phyloP scores from a whole-genome alignment of 75 land plant species.

The Pinus tabuliformis region DNA sequence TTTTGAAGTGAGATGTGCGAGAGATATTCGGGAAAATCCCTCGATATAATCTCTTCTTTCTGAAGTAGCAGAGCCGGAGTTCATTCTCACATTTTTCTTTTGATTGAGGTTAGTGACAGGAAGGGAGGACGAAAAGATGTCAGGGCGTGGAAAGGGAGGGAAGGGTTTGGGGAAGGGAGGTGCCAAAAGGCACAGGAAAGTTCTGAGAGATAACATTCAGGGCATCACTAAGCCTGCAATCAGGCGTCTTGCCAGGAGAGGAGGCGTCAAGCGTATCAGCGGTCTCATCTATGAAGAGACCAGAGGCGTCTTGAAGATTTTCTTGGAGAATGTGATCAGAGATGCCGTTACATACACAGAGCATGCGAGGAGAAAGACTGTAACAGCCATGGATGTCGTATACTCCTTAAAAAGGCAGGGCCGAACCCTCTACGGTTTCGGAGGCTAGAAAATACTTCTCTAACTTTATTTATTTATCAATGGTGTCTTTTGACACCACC shows the following conservation, averaged over 20 bases:
- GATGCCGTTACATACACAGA: conserved; percentile 25
- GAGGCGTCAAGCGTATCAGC: neutral
- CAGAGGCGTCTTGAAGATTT: conserved; percentile 9
- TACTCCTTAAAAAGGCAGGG: conserved; percentile 28
- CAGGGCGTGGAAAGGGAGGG: conserved; percentile 12
- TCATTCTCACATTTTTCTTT: no score
- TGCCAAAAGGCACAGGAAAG: conserved; percentile 14
- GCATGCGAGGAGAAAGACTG: conserved; percentile 13
- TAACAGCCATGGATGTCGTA: conserved; percentile 35
- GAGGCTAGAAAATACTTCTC: neutral
- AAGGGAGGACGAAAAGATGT: neutral
- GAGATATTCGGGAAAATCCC: no score
- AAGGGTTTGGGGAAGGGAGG: conserved; percentile 15
- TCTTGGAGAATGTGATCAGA: conserved; percentile 17
- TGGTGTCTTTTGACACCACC: no score
- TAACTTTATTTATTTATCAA: no score
- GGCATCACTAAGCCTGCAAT: conserved; percentile 1
- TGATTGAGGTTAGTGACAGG: no score
- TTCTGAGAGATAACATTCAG: neutral
- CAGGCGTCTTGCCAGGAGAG: conserved; percentile 6
- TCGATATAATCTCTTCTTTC: no score
- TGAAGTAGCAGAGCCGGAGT: accelerated
- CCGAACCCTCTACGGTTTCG: conserved; percentile 9
- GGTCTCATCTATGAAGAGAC: conserved; percentile 9
- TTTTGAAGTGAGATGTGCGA: no score